Evolutionary conservation across 495 filamentous ascomycete species (phyloP).

Genomic region (Tuber borchii): DNA sequence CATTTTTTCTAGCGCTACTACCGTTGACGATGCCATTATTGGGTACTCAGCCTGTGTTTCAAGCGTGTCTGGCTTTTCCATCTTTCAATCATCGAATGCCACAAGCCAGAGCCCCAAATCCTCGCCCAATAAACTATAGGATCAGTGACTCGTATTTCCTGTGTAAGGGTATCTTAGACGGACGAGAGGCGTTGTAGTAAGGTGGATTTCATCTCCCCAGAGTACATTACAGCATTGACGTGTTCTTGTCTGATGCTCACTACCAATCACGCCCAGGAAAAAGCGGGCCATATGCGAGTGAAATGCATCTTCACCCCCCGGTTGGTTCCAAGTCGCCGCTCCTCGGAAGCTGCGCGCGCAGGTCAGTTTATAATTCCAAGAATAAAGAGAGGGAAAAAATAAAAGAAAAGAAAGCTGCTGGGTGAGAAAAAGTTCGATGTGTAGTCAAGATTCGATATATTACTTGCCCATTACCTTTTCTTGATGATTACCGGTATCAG

Average conservation of each 20-base stretch:
- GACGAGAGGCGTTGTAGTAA: background rate
- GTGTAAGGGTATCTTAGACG: background rate
- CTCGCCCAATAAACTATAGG: background rate
- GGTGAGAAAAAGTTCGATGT: background rate
- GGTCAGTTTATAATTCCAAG: constrained; percentile 2
- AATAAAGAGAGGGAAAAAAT: background rate
- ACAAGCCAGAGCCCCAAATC: background rate
- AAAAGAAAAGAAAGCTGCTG: background rate
- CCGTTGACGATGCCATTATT: constrained; percentile 1
- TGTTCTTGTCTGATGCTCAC: background rate
- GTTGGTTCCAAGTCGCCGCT: background rate
- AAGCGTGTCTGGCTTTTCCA: constrained; percentile 1
- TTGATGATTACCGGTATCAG: background rate
- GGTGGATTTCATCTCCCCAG: background rate
- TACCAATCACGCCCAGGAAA: background rate
- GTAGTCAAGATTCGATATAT: constrained; percentile 1
- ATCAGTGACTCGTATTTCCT: background rate
- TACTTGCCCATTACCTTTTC: background rate
- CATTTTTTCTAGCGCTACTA: background rate
- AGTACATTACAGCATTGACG: constrained; percentile 4
- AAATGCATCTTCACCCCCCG: background rate
- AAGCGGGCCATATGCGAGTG: constrained; percentile 1
- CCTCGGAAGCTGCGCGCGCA: background rate
- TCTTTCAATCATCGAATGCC: constrained; percentile 5
- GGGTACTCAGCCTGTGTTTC: background rate